Base-by-base conservation (phyloP, 1,284 basidiomycete species). In the Mycena citricolor region DNA sequence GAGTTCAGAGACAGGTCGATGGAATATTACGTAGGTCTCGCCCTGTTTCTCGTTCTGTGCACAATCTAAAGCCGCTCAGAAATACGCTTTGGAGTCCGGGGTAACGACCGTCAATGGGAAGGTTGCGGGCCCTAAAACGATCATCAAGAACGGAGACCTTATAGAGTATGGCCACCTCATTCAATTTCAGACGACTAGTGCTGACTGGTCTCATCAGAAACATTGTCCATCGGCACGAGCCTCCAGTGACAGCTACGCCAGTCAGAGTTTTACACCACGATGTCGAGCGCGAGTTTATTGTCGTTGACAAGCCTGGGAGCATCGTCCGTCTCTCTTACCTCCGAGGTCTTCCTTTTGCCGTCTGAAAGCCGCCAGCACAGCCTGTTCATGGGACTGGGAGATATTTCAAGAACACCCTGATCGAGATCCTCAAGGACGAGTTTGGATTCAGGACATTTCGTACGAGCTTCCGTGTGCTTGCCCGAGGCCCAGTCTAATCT, bases 161-260 rank as follows among this genome's bases (percentile, higher is more conserved):
- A 84, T 97, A 44, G 90, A 94, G 90, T 92, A 51, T 52, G 86
- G 74, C 6, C 37, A 36, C 28, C 28, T 25, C 36, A 26, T 32
- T 32, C 36, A n/a, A n/a, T n/a, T n/a, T n/a, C n/a, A n/a, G n/a
- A n/a, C n/a, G n/a, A 25, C 32, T 34, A 33, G 16, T 24, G 26
- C 38, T 49, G 43, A n/a, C 40, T 33, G 30, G n/a, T n/a, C 22
- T 16, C 34, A 25, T 20, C 52, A 95, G 92, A 59, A 97, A 97
- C 61, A 80, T 92, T 4, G 92, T 95, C 2, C 94, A 97, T 65
- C 75, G 92, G 13, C 97, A 99, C 62, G 97, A 99, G 65, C 95
- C 97, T 4, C 93, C 97, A 0, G 86, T 99, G 3, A 89, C 93
- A 1, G 84, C 89, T 5, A 90, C 79, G 8, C 90, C 91, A 0